phyloP scores from a whole-genome alignment of 2,329 filamentous ascomycete genomes.

The Dryadomyces quercus-mongolicae region DNA sequence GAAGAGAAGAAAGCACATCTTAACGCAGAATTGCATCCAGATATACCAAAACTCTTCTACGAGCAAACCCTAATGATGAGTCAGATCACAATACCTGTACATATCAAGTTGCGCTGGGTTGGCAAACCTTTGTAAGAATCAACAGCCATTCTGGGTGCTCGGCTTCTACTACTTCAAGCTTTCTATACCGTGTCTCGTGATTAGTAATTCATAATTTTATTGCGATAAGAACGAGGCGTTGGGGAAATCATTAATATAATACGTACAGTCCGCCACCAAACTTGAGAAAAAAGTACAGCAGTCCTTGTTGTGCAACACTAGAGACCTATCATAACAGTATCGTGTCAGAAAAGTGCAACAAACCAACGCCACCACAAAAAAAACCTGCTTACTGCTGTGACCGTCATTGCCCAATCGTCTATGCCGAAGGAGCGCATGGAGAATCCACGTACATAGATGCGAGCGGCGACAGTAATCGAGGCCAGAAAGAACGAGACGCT shows the following conservation, averaged over 20 bases:
- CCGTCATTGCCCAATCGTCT: not conserved
- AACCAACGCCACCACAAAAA: not conserved
- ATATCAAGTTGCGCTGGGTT: no score
- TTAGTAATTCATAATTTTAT: no score
- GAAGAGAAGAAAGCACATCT: conserved; percentile 20
- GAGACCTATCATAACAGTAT: not conserved
- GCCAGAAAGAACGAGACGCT: not conserved
- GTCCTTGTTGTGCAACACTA: not conserved
- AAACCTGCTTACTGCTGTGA: not conserved
- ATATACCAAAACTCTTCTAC: conserved; percentile 20
- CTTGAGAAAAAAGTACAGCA: not conserved
- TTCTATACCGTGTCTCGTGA: not conserved
- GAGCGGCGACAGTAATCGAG: not conserved
- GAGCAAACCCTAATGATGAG: conserved; percentile 16
- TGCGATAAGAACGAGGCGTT: no score
- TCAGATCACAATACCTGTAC: not conserved
- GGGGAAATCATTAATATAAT: not conserved
- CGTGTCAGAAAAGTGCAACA: not conserved
- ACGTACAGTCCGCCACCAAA: conserved; percentile 5
- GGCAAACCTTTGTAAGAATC: not conserved
- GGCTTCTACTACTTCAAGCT: not conserved
- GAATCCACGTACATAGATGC: not conserved
- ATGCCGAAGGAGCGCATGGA: not conserved
- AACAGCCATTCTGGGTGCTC: not conserved
- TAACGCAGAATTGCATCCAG: conserved; percentile 18